Conservation (phyloP, 2,329 filamentous ascomycete species). For the Pyrenophora seminiperda region DNA sequence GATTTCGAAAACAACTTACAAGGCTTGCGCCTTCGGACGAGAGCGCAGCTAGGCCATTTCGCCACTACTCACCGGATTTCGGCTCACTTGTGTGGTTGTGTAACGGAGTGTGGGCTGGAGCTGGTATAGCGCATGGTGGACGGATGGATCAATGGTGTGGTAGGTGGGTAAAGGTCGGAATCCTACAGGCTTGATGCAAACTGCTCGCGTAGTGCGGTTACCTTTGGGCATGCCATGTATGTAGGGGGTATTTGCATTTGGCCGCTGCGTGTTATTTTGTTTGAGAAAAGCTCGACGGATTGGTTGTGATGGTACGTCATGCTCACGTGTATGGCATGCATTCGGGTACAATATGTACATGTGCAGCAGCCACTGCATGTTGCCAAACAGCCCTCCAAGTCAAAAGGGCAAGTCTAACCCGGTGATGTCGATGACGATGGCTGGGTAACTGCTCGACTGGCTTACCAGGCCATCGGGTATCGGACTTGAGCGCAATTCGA, state of each 20-base stretch:
- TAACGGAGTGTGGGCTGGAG: neutral
- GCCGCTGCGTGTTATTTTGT: too few species aligned
- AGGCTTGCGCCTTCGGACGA: slow-evolving; percentile 6
- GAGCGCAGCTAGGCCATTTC: slow-evolving; percentile 9
- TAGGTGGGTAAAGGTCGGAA: neutral
- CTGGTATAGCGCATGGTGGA: slow-evolving; percentile 2
- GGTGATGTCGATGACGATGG: neutral
- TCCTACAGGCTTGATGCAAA: slow-evolving; percentile 7
- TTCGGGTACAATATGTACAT: too few species aligned
- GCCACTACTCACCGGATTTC: slow-evolving; percentile 1
- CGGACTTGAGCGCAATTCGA: slow-evolving; percentile 19
- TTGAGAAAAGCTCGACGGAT: too few species aligned
- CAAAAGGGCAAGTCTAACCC: neutral
- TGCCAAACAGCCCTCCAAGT: slow-evolving; percentile 1
- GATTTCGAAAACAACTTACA: neutral
- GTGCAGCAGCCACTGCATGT: slow-evolving; percentile 6
- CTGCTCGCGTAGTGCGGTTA: neutral
- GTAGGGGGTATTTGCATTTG: neutral
- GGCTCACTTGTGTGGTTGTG: neutral
- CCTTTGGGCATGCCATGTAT: neutral
- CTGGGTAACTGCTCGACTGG: slow-evolving; percentile 7
- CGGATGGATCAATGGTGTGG: slow-evolving; percentile 2
- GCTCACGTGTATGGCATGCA: too few species aligned
- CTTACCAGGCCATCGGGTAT: slow-evolving; percentile 13
- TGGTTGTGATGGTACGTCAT: too few species aligned